These are phyloP conservation scores for Quercus cerris DNA, from an alignment of 306 rosid genomes.

Conservation along the genomic window DNA sequence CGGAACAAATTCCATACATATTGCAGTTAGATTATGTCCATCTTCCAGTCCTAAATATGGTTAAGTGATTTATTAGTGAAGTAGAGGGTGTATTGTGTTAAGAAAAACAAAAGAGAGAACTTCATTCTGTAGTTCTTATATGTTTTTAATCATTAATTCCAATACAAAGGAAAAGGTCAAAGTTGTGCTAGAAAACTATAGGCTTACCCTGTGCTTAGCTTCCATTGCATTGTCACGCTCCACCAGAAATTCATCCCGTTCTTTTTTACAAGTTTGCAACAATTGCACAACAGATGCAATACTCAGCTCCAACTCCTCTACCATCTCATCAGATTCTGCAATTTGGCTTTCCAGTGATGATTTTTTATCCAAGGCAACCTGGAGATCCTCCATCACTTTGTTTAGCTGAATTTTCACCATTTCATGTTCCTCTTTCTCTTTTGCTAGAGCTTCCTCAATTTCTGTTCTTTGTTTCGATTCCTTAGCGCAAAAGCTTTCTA, in stretches of 20 bases:
- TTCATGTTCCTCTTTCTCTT: slow-evolving; percentile 31
- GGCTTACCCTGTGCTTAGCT: slow-evolving; percentile 55
- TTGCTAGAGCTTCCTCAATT: slow-evolving; percentile 36
- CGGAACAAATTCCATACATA: too few relatives aligned
- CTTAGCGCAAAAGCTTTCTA: slow-evolving; percentile 36
- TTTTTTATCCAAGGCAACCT: slow-evolving; percentile 24
- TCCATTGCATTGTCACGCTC: slow-evolving; percentile 53
- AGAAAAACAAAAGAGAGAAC: not conserved
- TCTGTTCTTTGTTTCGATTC: slow-evolving; percentile 46
- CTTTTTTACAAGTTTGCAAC: slow-evolving; percentile 37
- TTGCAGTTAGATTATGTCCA: not conserved
- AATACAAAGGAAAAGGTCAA: slow-evolving; percentile 4
- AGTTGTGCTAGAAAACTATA: not conserved
- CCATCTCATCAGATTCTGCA: slow-evolving; percentile 29
- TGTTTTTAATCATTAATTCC: not conserved
- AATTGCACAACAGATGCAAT: slow-evolving; percentile 40
- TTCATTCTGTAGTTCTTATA: not conserved
- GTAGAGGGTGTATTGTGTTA: not conserved
- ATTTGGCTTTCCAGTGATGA: slow-evolving; percentile 36
- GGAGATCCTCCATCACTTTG: slow-evolving; percentile 36
- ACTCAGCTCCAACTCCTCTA: slow-evolving; percentile 35
- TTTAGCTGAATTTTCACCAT: slow-evolving; percentile 26
- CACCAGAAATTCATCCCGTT: slow-evolving; percentile 41
- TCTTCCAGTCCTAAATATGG: not conserved
- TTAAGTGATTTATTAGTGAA: not conserved